Base-by-base conservation (phyloP, 495 filamentous ascomycete genomes). In the Xylaria nigripes region DNA sequence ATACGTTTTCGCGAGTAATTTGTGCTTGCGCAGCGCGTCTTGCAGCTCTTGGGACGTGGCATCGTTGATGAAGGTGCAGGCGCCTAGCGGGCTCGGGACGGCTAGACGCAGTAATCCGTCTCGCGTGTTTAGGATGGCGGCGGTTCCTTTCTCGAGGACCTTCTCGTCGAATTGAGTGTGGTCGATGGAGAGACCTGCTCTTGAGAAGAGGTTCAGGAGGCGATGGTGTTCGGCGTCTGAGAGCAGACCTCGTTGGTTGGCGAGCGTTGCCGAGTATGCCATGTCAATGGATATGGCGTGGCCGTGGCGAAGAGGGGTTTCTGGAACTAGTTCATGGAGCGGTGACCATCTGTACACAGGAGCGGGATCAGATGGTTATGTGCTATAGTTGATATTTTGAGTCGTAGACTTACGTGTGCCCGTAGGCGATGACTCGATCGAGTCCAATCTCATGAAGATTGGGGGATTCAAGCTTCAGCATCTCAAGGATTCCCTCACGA, bases 211-310 rank as follows among this genome's bases (percentile, higher is more conserved):
- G 24, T 66, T 69, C 3, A 85, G 68, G 12, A 86, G 61, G n/a
- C 80, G 68, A 7, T 61, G 58, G 54, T 84, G 76, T 50, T 83
- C 80, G 2, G 60, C 67, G 44, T 78, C 70, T 25, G 62, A 68
- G 23, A 86, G 69, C 1, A 82, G 58, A 6, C 76, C 74, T 8
- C 74, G 73, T 50, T 67, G 64, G 51, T 77, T 74, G 21, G 81
- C 82, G 9, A 85, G 66, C 0, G 81, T 83, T 2, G 82, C 80
- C 9, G 80, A 81, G 61, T 77, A 86, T 0, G 82, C 82, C 82
- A 85, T 85, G 57, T 84, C 82, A 46, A 85, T 81, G 8, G 75
- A 79, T 47, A 86, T 85, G 15, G 82, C 81, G 56, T 84, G 81
- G 1, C 82, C 82, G 58, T 85, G 82, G 24, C 82, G 75, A 8